These are phyloP conservation scores for Candida chauliodis DNA, from an alignment of 805 yeast species.

Conservation along the genomic window DNA sequence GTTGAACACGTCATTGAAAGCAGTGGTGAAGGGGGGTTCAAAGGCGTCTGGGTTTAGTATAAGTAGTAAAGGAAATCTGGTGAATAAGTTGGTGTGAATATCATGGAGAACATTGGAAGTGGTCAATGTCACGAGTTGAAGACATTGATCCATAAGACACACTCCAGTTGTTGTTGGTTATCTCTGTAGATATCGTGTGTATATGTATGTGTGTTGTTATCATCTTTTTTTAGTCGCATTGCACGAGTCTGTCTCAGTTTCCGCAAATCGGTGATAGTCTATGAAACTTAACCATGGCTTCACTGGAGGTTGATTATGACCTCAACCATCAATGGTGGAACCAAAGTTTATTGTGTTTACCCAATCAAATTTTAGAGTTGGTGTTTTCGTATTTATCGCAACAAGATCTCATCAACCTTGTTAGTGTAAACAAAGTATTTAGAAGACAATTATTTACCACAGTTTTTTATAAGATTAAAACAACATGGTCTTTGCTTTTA, in stretches of 20 bases:
- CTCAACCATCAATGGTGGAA: no score
- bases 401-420: conserved; percentile 13
- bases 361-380: not conserved
- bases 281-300: no score
- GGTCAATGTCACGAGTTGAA: conserved; percentile 1
- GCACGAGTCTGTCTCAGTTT: no score
- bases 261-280: no score
- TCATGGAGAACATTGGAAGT: conserved; percentile 11
- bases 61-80: conserved; percentile 15
- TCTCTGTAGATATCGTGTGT: no score
- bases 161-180: no score
- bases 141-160: conserved; percentile 6
- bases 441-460: conserved; percentile 17
- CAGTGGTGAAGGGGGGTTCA: conserved; percentile 24
- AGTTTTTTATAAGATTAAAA: conserved; percentile 20
- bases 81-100: conserved; percentile 7
- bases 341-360: not conserved
- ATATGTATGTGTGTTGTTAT: no score
- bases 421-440: conserved; percentile 14
- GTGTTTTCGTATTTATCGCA: conserved; percentile 7
- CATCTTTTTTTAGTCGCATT: no score
- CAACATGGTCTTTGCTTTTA: conserved; percentile 24
- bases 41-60: conserved; percentile 20
- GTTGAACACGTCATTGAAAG: conserved; percentile 14
- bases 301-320: no score